Evolutionary conservation across 768 basidiomycete genomes (phyloP), one percentile per base, ranked within the genome.

Genomic region (Hericium erinaceus): DNA sequence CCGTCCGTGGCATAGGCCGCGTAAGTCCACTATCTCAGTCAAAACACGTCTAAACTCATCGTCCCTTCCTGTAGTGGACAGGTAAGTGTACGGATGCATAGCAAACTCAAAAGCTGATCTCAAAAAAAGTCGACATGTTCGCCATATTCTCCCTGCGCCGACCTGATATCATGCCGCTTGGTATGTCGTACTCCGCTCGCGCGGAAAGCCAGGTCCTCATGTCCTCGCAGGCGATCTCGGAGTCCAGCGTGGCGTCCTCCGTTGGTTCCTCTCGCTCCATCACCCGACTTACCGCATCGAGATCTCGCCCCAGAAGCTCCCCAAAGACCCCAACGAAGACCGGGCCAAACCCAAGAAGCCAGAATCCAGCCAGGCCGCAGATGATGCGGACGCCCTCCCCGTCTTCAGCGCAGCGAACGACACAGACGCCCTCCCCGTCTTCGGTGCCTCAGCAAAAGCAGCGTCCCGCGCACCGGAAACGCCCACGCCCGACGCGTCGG

Each of bases 101-200:
- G 54, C 49, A 18, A 38, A 58, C 41, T 46, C 22, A 48, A 3
- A n/a, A 13, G 8, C 41, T 33, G 48, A 50, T 52, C 62, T 49
- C 46, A n/a, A 57, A 55, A 57, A 2, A 20, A 79, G 90, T 92
- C n/a, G 85, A 93, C 64, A 95, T 95, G 93, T 95, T 95, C 66
- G 80, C 88, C 13, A 90, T 97, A 48, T 95, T 95, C 70, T 87
- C 89, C 2, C 74, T 94, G 37, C 78, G 91, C 0, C 83, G 92
- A 18, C 89, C 89, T 2, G 83, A 95, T 67, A 87, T 97, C 55
- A 75, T 95, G 1, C 82, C 87, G 12, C 75, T 81, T 33, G 79
- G 78, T 75, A 56, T 41, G 72, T 61, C 2, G 24, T 39, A 33
- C 12, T n/a, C 20, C 15, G 11, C 6, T 46, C 15, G 28, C 28